A percentile compares a stretch with the other conserved stretches of the same genome.
Conservation (phyloP, 1,284 basidiomycete species). For the Pyrrhoderma noxium region DNA sequence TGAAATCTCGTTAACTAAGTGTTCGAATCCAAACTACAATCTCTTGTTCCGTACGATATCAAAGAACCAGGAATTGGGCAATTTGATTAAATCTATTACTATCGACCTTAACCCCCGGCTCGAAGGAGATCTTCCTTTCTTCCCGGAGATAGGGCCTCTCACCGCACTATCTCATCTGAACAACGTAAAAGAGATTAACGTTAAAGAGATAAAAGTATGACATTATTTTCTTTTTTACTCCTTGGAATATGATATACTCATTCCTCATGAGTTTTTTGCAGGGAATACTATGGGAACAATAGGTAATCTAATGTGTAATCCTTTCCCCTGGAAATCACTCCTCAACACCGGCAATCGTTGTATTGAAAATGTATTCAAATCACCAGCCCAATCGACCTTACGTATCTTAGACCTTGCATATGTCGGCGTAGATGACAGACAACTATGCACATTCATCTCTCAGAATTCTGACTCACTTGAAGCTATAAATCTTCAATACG, state of each 20-base stretch:
- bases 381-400: no score
- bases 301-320: neutral
- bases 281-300: constrained; percentile 11
- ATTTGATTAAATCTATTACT: constrained; percentile 2
- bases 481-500: constrained; percentile 10
- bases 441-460: constrained; percentile 6
- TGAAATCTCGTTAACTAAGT: constrained; percentile 16
- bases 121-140: no score
- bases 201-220: constrained; percentile 8
- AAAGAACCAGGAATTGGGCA: constrained; percentile 7
- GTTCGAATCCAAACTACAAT: constrained; percentile 15
- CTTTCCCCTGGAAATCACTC: neutral
- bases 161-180: constrained; percentile 3
- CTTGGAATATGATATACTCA: neutral
- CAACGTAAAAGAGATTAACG: no score
- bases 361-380: no score
- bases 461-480: constrained; percentile 12
- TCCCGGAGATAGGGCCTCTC: no score
- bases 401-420: constrained; percentile 10
- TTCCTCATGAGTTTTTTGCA: constrained; percentile 7
- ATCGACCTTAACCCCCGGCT: no score
- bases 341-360: neutral
- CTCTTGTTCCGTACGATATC: constrained; percentile 12
- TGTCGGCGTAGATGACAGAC: neutral
- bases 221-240: neutral